These are phyloP conservation scores for Kwoniella bestiolae DNA, from an alignment of 768 basidiomycete species.

Conservation along the genomic window DNA sequence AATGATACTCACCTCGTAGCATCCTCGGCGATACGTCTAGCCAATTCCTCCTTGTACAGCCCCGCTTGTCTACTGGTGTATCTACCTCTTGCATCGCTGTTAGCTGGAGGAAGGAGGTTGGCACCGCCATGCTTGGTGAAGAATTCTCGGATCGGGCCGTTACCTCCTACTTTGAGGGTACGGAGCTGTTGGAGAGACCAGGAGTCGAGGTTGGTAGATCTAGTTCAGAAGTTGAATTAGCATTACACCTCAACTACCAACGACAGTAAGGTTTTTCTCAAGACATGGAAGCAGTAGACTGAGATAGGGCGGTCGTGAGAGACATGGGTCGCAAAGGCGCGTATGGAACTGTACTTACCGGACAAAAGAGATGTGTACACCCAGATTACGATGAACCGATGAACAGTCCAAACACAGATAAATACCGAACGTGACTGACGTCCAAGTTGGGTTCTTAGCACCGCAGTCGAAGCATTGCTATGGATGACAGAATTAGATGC, in stretches of 20 bases:
- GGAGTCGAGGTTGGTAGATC: constrained; percentile 93
- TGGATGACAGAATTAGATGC: background rate
- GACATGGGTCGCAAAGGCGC: too few species aligned
- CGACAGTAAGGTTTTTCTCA: background rate
- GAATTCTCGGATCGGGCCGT: constrained; percentile 81
- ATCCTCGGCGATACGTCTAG: constrained; percentile 78
- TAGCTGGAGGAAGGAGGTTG: constrained; percentile 64
- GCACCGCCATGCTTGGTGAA: constrained; percentile 84
- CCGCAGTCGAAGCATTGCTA: constrained; percentile 92
- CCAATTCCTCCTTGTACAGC: constrained; percentile 90
- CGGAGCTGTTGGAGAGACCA: constrained; percentile 92
- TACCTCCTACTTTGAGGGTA: constrained; percentile 95
- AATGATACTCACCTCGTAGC: constrained; percentile 62
- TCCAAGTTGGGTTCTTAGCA: constrained; percentile 97
- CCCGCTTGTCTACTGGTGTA: constrained; percentile 83
- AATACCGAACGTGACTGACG: constrained; percentile 91
- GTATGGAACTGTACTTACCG: constrained; percentile 73
- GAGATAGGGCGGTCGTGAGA: too few species aligned
- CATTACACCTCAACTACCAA: background rate
- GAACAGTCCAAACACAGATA: constrained; percentile 99
- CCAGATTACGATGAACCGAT: constrained; percentile 90
- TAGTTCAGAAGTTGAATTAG: too few species aligned
- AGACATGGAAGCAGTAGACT: background rate
- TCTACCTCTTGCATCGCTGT: constrained; percentile 82
- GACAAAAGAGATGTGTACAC: constrained; percentile 97